Conservation (phyloP, 306 rosid species). For the Dryas alaskensis region DNA sequence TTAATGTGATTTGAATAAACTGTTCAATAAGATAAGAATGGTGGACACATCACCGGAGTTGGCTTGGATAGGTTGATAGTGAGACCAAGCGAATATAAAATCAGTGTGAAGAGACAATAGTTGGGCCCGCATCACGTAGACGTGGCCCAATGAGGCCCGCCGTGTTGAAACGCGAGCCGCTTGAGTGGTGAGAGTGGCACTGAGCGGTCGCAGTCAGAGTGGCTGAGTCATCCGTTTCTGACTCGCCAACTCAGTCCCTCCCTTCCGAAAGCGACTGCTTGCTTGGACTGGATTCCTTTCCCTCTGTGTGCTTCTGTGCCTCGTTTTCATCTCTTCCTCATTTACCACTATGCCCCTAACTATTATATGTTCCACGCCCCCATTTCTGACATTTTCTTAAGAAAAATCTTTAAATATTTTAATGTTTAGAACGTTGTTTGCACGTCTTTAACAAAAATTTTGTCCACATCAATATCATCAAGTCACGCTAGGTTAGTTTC, state of each 20-base stretch:
- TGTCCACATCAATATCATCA: accelerated
- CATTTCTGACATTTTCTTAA: not conserved
- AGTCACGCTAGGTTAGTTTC: not conserved
- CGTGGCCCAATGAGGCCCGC: slow-evolving; percentile 19
- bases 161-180: not conserved
- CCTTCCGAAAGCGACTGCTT: slow-evolving; percentile 26
- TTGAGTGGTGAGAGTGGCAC: not conserved
- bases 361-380: not conserved
- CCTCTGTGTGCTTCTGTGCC: not conserved
- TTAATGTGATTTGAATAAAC: not conserved
- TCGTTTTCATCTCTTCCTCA: slow-evolving; percentile 31
- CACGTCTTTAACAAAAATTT: slow-evolving; percentile 1
- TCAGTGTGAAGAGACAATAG: not conserved
- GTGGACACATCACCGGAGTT: not conserved
- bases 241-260: slow-evolving; percentile 5
- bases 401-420: not conserved
- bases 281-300: slow-evolving; percentile 38
- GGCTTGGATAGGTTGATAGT: not conserved
- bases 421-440: slow-evolving; percentile 6
- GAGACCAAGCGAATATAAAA: not conserved
- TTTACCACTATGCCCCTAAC: slow-evolving; percentile 15
- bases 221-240: slow-evolving; percentile 12
- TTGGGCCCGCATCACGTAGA: slow-evolving; percentile 6
- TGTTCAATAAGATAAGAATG: not conserved
- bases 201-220: not conserved